Evolutionary conservation across 2,329 filamentous ascomycete genomes (phyloP).

Genomic region (Penicillium thymicola): DNA sequence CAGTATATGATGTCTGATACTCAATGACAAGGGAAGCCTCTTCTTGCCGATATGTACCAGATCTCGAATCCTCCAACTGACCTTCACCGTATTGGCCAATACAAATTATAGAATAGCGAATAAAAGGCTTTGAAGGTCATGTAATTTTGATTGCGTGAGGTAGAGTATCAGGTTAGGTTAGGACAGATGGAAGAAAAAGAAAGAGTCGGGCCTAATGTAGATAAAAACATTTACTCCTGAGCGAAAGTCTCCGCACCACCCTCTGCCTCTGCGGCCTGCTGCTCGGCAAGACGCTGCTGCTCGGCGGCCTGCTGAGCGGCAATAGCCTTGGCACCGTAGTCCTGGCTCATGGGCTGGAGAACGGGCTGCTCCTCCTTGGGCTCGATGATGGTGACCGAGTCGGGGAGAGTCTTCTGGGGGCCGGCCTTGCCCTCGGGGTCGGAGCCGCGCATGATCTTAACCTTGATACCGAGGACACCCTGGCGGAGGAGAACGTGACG

Average conservation of each 20-base stretch:
- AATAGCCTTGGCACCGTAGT: slow-evolving; percentile 92
- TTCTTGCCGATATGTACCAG: neutral
- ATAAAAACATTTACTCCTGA: slow-evolving; percentile 45
- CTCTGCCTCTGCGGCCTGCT: slow-evolving; percentile 52
- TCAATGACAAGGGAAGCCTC: neutral
- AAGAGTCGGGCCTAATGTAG: slow-evolving; percentile 27
- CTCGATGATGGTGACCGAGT: slow-evolving; percentile 99
- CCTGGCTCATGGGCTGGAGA: slow-evolving; percentile 92
- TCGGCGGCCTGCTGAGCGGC: slow-evolving; percentile 57
- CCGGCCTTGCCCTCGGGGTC: slow-evolving; percentile 99
- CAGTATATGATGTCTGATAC: neutral
- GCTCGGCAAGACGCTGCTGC: slow-evolving; percentile 57
- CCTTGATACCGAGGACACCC: slow-evolving; percentile 99
- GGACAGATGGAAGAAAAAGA: slow-evolving; percentile 29
- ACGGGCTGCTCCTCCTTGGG: slow-evolving; percentile 98
- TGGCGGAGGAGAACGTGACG: slow-evolving; percentile 99
- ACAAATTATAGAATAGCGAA: slow-evolving; percentile 1
- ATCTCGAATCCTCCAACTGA: neutral
- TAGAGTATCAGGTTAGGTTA: slow-evolving; percentile 35
- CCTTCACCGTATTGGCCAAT: neutral
- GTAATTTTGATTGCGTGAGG: slow-evolving; percentile 40
- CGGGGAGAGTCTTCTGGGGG: slow-evolving; percentile 93
- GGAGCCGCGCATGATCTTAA: slow-evolving; percentile 99
- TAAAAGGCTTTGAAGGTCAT: slow-evolving; percentile 21
- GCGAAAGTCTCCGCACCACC: slow-evolving; percentile 42